phyloP scores from a whole-genome alignment of 2,329 filamentous ascomycete genomes.

The Colletotrichum sp. region DNA sequence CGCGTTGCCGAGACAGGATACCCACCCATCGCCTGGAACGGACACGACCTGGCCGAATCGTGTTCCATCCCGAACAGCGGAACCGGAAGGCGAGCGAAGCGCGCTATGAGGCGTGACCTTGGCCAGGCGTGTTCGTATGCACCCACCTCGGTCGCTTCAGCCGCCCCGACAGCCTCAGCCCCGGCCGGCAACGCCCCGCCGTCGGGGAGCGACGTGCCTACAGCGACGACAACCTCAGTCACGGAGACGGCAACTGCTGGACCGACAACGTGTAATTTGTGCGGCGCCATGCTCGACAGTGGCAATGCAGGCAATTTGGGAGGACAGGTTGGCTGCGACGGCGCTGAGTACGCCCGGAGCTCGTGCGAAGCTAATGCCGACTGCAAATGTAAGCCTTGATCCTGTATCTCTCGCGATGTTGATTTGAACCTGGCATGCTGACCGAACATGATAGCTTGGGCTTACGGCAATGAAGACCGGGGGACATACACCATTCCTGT shows the following conservation, averaged over 20 bases:
- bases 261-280: neutral
- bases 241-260: neutral
- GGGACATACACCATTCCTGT: neutral
- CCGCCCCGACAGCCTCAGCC: neutral
- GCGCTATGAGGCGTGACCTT: neutral
- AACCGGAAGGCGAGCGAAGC: neutral
- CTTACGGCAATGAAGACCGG: neutral
- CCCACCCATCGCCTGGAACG: neutral
- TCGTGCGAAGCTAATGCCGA: neutral
- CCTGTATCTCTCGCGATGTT: neutral
- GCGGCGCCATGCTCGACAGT: neutral
- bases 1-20: neutral
- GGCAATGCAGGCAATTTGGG: neutral
- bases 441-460: neutral
- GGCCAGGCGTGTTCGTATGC: neutral
- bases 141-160: neutral
- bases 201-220: neutral
- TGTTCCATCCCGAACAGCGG: neutral
- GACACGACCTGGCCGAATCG: neutral
- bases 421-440: neutral
- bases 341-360: neutral
- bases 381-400: neutral
- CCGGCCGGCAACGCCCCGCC: neutral
- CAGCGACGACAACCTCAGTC: neutral
- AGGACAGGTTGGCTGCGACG: neutral